Evolutionary conservation across 2,329 filamentous ascomycete species (phyloP).

Genomic region (Colletotrichum chrysophilum): DNA sequence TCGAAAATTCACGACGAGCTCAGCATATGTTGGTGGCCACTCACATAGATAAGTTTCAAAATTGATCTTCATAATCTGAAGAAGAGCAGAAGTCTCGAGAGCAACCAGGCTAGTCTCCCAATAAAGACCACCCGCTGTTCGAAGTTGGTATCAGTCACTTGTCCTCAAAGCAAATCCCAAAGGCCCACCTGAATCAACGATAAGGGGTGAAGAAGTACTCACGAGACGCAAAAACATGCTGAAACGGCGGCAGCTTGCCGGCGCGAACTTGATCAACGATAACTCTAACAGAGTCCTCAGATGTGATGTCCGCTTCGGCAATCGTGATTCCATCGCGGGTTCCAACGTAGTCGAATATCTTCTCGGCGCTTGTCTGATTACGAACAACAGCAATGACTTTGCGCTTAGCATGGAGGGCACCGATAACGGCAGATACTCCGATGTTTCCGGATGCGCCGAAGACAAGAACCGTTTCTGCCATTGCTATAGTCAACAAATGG

Average conservation of each 20-base stretch:
- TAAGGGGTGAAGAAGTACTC: not conserved
- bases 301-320: conserved; percentile 35
- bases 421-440: conserved; percentile 36
- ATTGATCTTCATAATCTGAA: conserved; percentile 24
- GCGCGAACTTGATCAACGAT: conserved; percentile 38
- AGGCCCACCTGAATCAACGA: not conserved
- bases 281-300: conserved; percentile 31
- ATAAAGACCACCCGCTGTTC: conserved; percentile 30
- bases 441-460: conserved; percentile 44
- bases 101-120: conserved; percentile 25
- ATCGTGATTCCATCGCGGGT: conserved; percentile 32
- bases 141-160: not conserved
- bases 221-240: conserved; percentile 41
- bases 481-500: not conserved
- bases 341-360: conserved; percentile 34
- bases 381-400: conserved; percentile 41
- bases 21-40: not conserved
- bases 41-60: conserved; percentile 37
- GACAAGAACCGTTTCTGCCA: conserved; percentile 37
- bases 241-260: conserved; percentile 40
- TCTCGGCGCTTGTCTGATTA: conserved; percentile 36
- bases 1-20: fast-evolving
- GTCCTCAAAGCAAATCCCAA: not conserved
- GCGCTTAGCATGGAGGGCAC: conserved; percentile 30
- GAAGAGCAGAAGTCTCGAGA: conserved; percentile 25